Evolutionary conservation across 495 filamentous ascomycete genomes (phyloP), one percentile per base, ranked within the genome.

Genomic region (Aspergillus asperescens): DNA sequence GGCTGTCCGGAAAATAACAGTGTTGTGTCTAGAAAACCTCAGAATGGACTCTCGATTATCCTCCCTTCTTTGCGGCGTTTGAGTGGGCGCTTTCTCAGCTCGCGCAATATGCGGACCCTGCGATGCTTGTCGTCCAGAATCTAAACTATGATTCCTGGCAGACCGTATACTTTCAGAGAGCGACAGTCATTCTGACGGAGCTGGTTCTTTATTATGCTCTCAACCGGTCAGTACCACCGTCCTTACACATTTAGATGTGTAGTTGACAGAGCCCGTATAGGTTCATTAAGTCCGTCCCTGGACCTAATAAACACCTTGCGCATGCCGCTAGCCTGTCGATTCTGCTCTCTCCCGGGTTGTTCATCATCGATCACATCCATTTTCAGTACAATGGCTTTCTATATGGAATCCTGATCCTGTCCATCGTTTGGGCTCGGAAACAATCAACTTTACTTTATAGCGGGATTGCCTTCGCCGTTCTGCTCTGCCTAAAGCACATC

Each of bases 311-410:
- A 64, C 81, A 82, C n/a, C 80, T 87, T n/a, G 82, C 88, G 0
- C 89, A 96, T 61, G 86, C 86, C 7, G 88, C 88, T 31, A 90
- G 91, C 24, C 78, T 96, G 31, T 96, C 92, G 0, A 84, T 98
- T 45, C 71, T 97, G 13, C 79, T 97, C 27, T 96, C 90, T 2
- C 93, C 93, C 2, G 93, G 92, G 24, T 80, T 98, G 9, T 75
- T 98, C 40, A 95, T 98, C 61, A 96, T 98, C 66, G 93, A 98
- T 62, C 93, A 98, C 65, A 94, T 98, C 55, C 93, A 98, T 66
- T 98, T 98, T 70, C 93, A 98, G 71, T 97, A 98, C 74, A 98
- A 98, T 69, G 93, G 93, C 45, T 90, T 90, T 70, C 79, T 98
- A 63, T 97, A 96, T 62, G 93, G 93, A 13, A 71, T 97, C 28